Base-by-base conservation (phyloP, 257 asterid species). In the Eucommia ulmoides region DNA sequence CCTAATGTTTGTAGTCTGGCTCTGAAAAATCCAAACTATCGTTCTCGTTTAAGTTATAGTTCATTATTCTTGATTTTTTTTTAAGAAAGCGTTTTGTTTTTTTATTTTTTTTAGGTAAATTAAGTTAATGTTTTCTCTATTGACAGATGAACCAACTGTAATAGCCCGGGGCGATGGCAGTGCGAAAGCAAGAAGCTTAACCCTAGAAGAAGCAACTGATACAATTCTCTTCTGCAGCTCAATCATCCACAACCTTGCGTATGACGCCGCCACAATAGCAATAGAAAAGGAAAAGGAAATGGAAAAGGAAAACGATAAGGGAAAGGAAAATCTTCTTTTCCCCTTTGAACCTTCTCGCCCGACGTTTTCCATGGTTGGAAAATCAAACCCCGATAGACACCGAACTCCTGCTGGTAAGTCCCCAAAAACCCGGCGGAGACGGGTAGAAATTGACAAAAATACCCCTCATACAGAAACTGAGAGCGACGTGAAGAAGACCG, bases 201-300 rank as follows among this genome's bases (percentile, higher is more conserved):
- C 94, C 24, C 73, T 83, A 2, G 99, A 91, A 65, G 99, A 91
- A 77, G 99, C 95, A 63, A 86, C 99, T 1, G 94, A 91, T 38
- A 67, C 93, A 7, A 86, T 83, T 63, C 95, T 91, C 71, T 82
- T 86, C 78, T 86, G 97, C 77, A 81, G 95, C 65, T 91, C 99
- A 45, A 83, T 86, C 23, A 89, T 83, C 71, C 95, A 91, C 74
- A 79, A 74, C 46, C 67, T 91, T 24, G 97, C 83, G 42, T 81
- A 77, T 23, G 74, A 78, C 55, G 97, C 99, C 52, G 99, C 93
- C 45, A 78, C 79, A 61, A 70, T 75, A 33, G 94, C 91, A 18
- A 74, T 79, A 17, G 81, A 71, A 48, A 83, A 79, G 17, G 81
- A 71, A 48, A 83, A 79, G 64, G 97, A 81, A 55, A 58, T 49